A percentile compares a stretch with the other conserved stretches of the same genome.
These are phyloP conservation scores for Fusarium sp. DNA, from an alignment of 2,329 filamentous ascomycete genomes.

Conservation along the genomic window DNA sequence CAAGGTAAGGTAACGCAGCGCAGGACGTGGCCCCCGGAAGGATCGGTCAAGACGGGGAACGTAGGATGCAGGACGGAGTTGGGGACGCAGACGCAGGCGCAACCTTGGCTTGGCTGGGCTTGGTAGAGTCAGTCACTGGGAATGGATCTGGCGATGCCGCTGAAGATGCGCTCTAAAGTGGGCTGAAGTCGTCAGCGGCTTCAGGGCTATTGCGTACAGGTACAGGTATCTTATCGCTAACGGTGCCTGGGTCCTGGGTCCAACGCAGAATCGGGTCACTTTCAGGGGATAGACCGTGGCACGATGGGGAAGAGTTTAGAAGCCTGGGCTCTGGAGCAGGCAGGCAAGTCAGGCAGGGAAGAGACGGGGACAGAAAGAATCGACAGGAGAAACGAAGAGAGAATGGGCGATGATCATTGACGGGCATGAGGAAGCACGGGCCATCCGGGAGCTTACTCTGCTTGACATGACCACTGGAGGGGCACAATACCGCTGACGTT, in stretches of 20 bases:
- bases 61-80: constrained; percentile 4
- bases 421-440: constrained; percentile 39
- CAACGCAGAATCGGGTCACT: constrained; percentile 43
- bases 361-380: constrained; percentile 9
- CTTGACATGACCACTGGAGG: constrained; percentile 13
- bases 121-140: constrained; percentile 21
- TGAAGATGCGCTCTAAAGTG: constrained; percentile 41
- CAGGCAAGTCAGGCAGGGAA: constrained; percentile 3
- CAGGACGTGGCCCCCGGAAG: constrained; percentile 43
- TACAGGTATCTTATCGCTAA: constrained; percentile 28
- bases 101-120: neutral
- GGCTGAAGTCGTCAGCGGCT: constrained; percentile 41
- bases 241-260: constrained; percentile 12
- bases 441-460: constrained; percentile 40
- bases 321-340: constrained; percentile 1
- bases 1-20: constrained; percentile 14
- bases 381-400: constrained; percentile 20
- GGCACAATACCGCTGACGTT: constrained; percentile 46
- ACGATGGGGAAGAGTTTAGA: constrained; percentile 28
- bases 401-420: constrained; percentile 36
- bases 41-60: constrained; percentile 46
- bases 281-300: constrained; percentile 32
- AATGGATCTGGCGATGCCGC: constrained; percentile 40
- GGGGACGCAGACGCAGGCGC: constrained; percentile 8
- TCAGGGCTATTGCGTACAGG: constrained; percentile 26